Conservation (phyloP, 2,329 filamentous ascomycete genomes). For the Fusarium nodosum region DNA sequence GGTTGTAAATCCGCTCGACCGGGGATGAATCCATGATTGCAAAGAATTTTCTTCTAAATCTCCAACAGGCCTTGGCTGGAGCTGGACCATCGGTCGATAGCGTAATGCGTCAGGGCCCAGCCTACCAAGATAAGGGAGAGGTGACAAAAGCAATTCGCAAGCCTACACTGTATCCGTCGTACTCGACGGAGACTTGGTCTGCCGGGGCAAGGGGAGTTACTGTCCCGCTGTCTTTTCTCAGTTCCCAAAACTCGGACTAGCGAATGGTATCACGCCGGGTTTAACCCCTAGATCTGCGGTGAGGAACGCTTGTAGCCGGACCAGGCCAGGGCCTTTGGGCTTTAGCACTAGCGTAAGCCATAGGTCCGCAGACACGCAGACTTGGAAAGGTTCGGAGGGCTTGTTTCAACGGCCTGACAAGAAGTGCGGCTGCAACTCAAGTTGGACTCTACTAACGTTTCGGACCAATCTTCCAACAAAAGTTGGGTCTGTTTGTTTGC, state of each 20-base stretch:
- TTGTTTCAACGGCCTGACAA: constrained; percentile 45
- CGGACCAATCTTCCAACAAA: constrained; percentile 15
- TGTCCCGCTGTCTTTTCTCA: constrained; percentile 38
- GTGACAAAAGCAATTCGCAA: constrained; percentile 35
- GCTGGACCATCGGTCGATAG: constrained; percentile 33
- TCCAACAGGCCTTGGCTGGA: constrained; percentile 17
- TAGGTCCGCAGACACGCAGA: constrained; percentile 29
- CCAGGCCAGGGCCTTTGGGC: constrained; percentile 42
- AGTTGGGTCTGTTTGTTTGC: constrained; percentile 9
- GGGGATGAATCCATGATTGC: constrained; percentile 28
- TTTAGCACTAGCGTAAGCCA: constrained; percentile 24
- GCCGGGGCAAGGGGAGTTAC: constrained; percentile 41
- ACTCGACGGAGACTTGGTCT: constrained; percentile 34
- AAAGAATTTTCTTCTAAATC: constrained; percentile 24
- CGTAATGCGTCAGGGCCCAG: constrained; percentile 20
- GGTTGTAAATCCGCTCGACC: constrained; percentile 12
- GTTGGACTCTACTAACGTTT: constrained; percentile 34
- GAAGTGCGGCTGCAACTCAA: constrained; percentile 33
- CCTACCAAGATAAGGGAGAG: constrained; percentile 32
- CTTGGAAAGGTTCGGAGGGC: constrained; percentile 17
- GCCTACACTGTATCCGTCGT: constrained; percentile 22
- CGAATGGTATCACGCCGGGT: constrained; percentile 40
- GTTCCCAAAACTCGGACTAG: constrained; percentile 45
- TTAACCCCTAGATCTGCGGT: constrained; percentile 45
- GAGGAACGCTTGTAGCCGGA: constrained; percentile 40